Conservation (phyloP, 192 early-diverging fungal species). For the Kickxella alabastrina region DNA sequence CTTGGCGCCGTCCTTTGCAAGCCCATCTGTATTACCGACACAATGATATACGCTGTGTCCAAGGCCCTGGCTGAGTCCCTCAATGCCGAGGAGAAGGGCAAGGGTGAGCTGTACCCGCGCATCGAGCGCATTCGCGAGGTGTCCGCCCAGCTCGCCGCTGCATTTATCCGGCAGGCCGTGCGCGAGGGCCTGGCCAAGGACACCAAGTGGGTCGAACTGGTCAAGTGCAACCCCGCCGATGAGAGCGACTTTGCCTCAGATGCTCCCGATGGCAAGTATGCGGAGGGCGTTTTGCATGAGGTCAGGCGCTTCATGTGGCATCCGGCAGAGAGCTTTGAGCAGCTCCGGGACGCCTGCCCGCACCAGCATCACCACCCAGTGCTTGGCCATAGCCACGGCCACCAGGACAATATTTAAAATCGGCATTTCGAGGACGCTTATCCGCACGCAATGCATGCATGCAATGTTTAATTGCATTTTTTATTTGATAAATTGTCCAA, state of each 20-base stretch:
- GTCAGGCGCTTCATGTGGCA: slow-evolving; percentile 9
- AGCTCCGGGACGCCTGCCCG: slow-evolving; percentile 15
- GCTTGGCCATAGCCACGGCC: slow-evolving; percentile 16
- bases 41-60: slow-evolving; percentile 76
- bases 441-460: no score
- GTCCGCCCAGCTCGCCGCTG: slow-evolving; percentile 66
- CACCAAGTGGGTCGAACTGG: slow-evolving; percentile 28
- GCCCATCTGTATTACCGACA: slow-evolving; percentile 67
- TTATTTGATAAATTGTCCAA: not conserved
- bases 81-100: slow-evolving; percentile 56
- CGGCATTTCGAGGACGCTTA: no score
- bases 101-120: slow-evolving; percentile 70
- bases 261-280: slow-evolving; percentile 2
- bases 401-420: no score
- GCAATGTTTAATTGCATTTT: not conserved
- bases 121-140: slow-evolving; percentile 75
- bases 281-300: not conserved
- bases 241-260: not conserved
- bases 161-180: slow-evolving; percentile 59
- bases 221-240: not conserved
- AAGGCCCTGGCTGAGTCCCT: slow-evolving; percentile 68
- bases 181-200: slow-evolving; percentile 50
- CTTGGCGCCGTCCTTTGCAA: slow-evolving; percentile 78
- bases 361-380: slow-evolving; percentile 19
- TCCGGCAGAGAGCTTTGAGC: slow-evolving; percentile 13